These are phyloP conservation scores for Umbelopsis vinacea DNA, from an alignment of 192 early-diverging fungal species.

Conservation along the genomic window DNA sequence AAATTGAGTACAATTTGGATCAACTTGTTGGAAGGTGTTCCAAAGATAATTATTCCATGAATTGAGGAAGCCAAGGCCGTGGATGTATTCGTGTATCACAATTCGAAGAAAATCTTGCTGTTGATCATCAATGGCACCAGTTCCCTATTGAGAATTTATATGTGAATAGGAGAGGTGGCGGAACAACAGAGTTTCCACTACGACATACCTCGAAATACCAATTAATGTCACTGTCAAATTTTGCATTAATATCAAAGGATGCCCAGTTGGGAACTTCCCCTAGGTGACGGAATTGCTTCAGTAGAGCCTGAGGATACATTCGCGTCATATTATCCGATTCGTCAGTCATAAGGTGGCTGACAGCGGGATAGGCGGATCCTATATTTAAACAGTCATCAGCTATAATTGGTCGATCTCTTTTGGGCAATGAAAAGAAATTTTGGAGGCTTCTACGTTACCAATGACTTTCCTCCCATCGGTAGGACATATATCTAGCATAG, in stretches of 20 bases:
- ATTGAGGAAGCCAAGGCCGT: constrained; percentile 49
- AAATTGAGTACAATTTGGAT: constrained; percentile 21
- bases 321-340: constrained; percentile 32
- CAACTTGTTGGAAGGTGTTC: constrained; percentile 24
- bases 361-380: constrained; percentile 42
- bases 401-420: neutral
- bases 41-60: constrained; percentile 39
- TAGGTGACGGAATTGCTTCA: constrained; percentile 43
- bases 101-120: constrained; percentile 47
- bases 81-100: constrained; percentile 46
- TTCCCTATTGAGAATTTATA: constrained; percentile 14
- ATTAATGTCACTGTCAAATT: constrained; percentile 40
- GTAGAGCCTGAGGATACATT: constrained; percentile 46
- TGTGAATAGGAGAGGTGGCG: neutral
- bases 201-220: constrained; percentile 41
- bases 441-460: constrained; percentile 1
- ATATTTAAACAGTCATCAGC: neutral
- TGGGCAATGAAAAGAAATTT: neutral
- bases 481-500: constrained; percentile 15
- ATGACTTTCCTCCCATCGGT: constrained; percentile 13
- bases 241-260: constrained; percentile 39
- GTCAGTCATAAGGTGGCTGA: constrained; percentile 38
- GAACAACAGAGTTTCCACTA: neutral
- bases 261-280: constrained; percentile 25
- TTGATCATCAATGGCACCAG: constrained; percentile 22